These are phyloP conservation scores for Eimeria sp. DNA, from an alignment of 169 alveolate genomes.

Conservation along the genomic window DNA sequence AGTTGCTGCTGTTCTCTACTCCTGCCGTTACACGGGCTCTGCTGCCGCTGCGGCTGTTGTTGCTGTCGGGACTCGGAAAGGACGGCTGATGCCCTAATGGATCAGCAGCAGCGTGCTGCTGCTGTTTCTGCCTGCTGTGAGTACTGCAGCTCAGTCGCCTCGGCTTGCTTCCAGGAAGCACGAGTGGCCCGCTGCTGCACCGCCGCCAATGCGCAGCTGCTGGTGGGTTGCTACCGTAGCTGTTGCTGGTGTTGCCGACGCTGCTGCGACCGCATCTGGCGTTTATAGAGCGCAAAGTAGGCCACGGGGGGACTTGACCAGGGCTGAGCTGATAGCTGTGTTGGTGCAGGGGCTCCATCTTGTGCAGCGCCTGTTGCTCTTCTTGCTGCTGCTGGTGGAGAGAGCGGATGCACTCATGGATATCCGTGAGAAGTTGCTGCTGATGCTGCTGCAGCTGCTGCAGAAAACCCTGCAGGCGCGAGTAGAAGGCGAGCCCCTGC, in stretches of 20 bases:
- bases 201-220: conserved; percentile 44
- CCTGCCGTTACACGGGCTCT: neutral
- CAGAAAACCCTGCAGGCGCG: conserved; percentile 57
- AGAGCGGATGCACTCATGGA: conserved; percentile 38
- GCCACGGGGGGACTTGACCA: neutral
- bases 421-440: conserved; percentile 40
- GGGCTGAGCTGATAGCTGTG: neutral
- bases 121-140: conserved; percentile 8
- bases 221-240: conserved; percentile 34
- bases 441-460: conserved; percentile 80
- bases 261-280: conserved; percentile 35
- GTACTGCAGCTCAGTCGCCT: conserved; percentile 40
- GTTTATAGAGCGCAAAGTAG: neutral
- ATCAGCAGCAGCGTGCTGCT: conserved; percentile 36
- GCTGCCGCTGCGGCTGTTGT: conserved; percentile 49
- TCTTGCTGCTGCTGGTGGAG: conserved; percentile 46
- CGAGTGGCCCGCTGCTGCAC: conserved; percentile 48
- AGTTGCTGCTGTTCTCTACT: neutral
- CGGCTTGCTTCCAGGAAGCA: conserved; percentile 61
- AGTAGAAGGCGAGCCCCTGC: conserved; percentile 67
- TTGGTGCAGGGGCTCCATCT: conserved; percentile 13
- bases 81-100: conserved; percentile 11
- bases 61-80: conserved; percentile 59
- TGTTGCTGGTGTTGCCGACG: conserved; percentile 62
- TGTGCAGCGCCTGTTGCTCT: conserved; percentile 30